A percentile compares a stretch with the other conserved stretches of the same genome.
Evolutionary conservation across 2,329 filamentous ascomycete genomes (phyloP).

Genomic region (Falciphora oryzae): DNA sequence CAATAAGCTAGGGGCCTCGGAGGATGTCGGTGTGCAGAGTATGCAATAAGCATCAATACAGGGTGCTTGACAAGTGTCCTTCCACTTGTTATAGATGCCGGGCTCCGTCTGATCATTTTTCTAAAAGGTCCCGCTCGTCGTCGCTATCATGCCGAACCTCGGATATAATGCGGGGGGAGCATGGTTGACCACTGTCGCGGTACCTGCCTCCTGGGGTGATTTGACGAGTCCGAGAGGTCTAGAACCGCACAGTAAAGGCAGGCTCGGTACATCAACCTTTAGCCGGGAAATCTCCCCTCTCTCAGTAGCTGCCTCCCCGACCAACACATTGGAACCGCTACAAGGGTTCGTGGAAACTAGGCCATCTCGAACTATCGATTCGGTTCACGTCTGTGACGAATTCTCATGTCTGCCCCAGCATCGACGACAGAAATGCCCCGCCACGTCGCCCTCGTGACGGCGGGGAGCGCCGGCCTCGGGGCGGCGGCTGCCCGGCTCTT

Average conservation of each 20-base stretch:
- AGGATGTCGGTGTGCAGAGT: too few relatives aligned
- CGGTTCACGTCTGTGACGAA: background rate
- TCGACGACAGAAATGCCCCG: background rate
- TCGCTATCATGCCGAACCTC: background rate
- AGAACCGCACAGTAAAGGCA: background rate
- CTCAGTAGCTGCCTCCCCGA: background rate
- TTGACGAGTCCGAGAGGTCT: background rate
- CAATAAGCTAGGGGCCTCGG: too few relatives aligned
- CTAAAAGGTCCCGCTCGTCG: background rate
- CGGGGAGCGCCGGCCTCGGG: constrained; percentile 61
- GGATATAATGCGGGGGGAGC: background rate
- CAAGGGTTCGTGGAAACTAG: background rate
- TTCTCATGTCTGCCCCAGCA: background rate
- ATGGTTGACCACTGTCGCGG: background rate
- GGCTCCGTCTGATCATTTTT: background rate
- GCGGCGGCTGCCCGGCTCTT: constrained; percentile 63
- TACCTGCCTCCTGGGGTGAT: background rate
- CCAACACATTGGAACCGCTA: background rate
- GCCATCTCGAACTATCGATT: background rate
- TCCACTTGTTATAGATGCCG: background rate
- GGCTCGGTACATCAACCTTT: background rate
- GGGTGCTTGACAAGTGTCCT: too few relatives aligned
- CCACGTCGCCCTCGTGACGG: constrained; percentile 40
- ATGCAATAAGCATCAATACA: too few relatives aligned
- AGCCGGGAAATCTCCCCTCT: background rate